Base-by-base conservation (phyloP, 192 early-diverging fungal species). In the Umbelopsis ramanniana region DNA sequence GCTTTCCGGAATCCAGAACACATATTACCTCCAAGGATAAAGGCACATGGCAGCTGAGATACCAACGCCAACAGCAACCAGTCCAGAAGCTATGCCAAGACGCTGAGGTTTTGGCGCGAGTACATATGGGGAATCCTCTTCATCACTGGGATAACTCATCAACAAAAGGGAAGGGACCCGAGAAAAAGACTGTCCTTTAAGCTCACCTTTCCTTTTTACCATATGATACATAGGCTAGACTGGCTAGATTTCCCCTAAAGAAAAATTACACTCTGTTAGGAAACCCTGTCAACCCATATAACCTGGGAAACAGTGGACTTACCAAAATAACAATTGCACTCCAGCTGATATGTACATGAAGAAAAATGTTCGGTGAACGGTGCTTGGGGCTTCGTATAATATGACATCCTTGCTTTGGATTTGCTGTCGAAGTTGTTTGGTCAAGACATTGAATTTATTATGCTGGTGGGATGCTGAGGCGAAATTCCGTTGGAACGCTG, bases 251-350 rank as follows among this genome's bases (percentile, higher is more conserved):
- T 21, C 79, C 79, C 78, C 76, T 78, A 67, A 15, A 24, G 21
- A 14, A 15, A 38, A 23, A 19, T 55, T 26, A 0, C 29, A 50
- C 4, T 57, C 17, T 24, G 15, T 29, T 19, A 55, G 17, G 17
- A 48, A 70, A 19, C 21, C 7, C 2, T 29, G 11, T 15, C 3
- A 38, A 19, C 7, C 38, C 17, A 45, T 2, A 9, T 24, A 33
- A 14, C 17, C 17, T 29, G 17, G 5, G 17, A 29, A 29, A 17
- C 12, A 17, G 4, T 35, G 21, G 29, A 14, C 52, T 66, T 73
- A 78, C 79, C 79, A 81, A 35, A 81, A 81, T 46, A 81, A 68
- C 12, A 81, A 54, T 43, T 81, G 79, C 1, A 81, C 75, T 24
- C 69, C 73, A 12, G 79, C 75, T 11, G 75, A 76, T 33, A 81